phyloP scores from a whole-genome alignment of 2,329 filamentous ascomycete species.

The Cladobotryum mycophilum region DNA sequence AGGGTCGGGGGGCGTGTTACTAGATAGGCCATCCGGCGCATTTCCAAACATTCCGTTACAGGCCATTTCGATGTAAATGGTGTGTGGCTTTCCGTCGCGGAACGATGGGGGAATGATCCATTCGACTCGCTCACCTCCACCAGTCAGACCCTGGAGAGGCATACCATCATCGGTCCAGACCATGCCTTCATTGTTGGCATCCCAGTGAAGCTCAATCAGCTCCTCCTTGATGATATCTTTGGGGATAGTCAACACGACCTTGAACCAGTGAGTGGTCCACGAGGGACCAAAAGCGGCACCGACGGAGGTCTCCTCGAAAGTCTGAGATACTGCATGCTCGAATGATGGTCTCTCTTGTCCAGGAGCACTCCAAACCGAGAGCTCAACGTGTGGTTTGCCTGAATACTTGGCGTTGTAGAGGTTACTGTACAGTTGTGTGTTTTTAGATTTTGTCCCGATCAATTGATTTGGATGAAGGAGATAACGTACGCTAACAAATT shows the following conservation, averaged over 20 bases:
- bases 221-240: constrained; percentile 65
- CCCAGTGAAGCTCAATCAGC: constrained; percentile 93
- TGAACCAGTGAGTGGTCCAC: constrained; percentile 98
- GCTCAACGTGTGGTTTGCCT: constrained; percentile 70
- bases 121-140: constrained; percentile 79
- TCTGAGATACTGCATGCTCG: constrained; percentile 68
- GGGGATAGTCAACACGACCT: constrained; percentile 72
- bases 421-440: constrained; percentile 23
- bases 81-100: constrained; percentile 79
- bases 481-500: constrained; percentile 62
- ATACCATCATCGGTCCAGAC: constrained; percentile 89
- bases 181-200: constrained; percentile 88
- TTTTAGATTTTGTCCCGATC: constrained; percentile 5
- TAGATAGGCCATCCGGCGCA: constrained; percentile 66
- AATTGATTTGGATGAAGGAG: background rate
- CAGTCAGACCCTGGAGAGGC: constrained; percentile 85
- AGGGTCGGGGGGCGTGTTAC: constrained; percentile 82
- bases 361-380: constrained; percentile 81
- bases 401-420: constrained; percentile 40
- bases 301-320: constrained; percentile 67
- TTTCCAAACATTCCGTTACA: constrained; percentile 99
- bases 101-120: constrained; percentile 83
- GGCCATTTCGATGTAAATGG: constrained; percentile 95
- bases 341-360: constrained; percentile 76
- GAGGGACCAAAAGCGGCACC: constrained; percentile 84